Percentiles rank a stretch among this genome's conserved stretches.
Conservation (phyloP, 108 stramenopile species). For the Pseudonitzschia delicatissima region DNA sequence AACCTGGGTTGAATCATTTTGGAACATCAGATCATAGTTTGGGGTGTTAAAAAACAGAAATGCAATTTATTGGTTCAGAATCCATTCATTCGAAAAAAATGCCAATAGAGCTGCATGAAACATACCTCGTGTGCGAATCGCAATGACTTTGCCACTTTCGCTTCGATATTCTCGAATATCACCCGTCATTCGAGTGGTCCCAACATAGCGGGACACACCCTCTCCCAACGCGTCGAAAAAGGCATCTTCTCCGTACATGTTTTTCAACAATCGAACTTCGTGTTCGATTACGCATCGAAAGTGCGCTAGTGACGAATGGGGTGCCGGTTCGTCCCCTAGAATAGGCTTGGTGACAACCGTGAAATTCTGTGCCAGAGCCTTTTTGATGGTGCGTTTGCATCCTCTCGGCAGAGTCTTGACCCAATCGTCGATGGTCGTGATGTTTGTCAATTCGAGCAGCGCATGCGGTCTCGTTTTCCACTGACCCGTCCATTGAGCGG, state of each 20-base stretch:
- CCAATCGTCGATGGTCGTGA: slow-evolving; percentile 67
- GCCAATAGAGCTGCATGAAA: background rate
- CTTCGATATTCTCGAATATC: slow-evolving; percentile 63
- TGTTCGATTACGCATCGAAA: slow-evolving; percentile 78
- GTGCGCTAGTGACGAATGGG: slow-evolving; percentile 70
- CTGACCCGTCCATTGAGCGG: slow-evolving; percentile 71
- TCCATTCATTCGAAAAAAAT: background rate
- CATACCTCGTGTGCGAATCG: slow-evolving; percentile 55
- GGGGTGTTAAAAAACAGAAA: background rate
- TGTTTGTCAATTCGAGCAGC: slow-evolving; percentile 47
- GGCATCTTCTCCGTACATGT: slow-evolving; percentile 35
- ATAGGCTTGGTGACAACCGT: slow-evolving; percentile 59
- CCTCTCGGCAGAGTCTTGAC: slow-evolving; percentile 54
- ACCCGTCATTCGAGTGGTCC: slow-evolving; percentile 69
- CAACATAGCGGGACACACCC: slow-evolving; percentile 62
- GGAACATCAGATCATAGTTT: too few relatives aligned
- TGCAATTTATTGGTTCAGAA: background rate
- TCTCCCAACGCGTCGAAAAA: slow-evolving; percentile 71
- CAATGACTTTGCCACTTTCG: slow-evolving; percentile 48
- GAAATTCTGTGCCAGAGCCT: slow-evolving; percentile 58
- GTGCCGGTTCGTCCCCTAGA: slow-evolving; percentile 52
- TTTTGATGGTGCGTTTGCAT: slow-evolving; percentile 55
- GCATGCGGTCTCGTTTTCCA: slow-evolving; percentile 76
- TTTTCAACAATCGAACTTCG: slow-evolving; percentile 57
- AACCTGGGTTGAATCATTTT: too few relatives aligned